These are phyloP conservation scores for Termitomyces sp. DNA, from an alignment of 768 basidiomycete genomes.

Conservation along the genomic window DNA sequence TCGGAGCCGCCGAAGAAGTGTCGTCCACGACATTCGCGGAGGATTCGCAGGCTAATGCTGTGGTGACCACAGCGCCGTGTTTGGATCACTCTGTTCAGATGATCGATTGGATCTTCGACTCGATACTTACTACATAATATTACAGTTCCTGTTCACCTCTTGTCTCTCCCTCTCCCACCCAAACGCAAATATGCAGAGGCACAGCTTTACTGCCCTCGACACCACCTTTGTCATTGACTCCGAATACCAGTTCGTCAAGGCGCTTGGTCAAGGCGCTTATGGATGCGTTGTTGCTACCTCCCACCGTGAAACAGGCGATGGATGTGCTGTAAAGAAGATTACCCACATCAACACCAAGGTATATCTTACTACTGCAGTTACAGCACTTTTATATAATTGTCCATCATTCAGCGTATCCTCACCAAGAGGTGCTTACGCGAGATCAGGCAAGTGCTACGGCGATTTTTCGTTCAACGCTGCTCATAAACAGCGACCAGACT, in stretches of 20 bases:
- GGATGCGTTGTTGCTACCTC: conserved; percentile 87
- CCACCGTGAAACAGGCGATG: conserved; percentile 79
- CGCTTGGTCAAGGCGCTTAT: conserved; percentile 94
- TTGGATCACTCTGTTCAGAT: conserved; percentile 5
- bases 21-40: conserved; percentile 6
- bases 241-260: conserved; percentile 93
- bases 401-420: conserved; percentile 68
- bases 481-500: conserved; percentile 45
- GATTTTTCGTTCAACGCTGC: not conserved
- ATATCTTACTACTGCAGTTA: not conserved
- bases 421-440: conserved; percentile 96
- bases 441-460: conserved; percentile 60
- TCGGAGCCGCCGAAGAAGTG: not conserved
- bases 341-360: conserved; percentile 91
- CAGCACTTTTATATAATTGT: not conserved
- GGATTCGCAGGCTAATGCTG: not conserved
- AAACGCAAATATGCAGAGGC: conserved; percentile 53
- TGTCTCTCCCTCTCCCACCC: not conserved
- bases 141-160: not conserved
- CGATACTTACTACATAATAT: not conserved
- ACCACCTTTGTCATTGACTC: conserved; percentile 86
- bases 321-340: conserved; percentile 95
- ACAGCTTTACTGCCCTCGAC: conserved; percentile 78
- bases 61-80: not conserved
- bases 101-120: conserved; percentile 3